Evolutionary conservation across 192 early-diverging fungal genomes (phyloP).

Genomic region (Coemansia furcata): DNA sequence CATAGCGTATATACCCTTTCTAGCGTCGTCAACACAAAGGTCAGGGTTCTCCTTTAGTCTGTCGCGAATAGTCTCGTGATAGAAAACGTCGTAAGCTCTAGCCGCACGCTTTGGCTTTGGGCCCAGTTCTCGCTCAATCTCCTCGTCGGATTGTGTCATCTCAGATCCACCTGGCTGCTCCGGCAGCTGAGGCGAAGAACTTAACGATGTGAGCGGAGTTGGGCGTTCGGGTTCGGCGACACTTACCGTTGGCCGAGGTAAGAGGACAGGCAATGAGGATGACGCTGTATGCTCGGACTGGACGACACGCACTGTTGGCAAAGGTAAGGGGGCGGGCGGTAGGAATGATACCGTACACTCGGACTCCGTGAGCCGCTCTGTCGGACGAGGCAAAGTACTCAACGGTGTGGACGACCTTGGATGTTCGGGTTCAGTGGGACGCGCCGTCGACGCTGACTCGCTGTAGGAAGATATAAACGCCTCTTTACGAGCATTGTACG

Average conservation of each 20-base stretch:
- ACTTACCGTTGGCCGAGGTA: not conserved
- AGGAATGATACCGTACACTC: too few relatives aligned
- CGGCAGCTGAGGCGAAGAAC: too few relatives aligned
- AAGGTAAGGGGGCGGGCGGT: too few relatives aligned
- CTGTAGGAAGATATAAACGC: not conserved
- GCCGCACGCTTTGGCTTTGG: not conserved
- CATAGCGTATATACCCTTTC: not conserved
- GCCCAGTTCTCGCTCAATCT: not conserved
- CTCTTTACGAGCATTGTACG: not conserved
- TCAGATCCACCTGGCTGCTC: not conserved
- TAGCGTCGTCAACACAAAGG: too few relatives aligned
- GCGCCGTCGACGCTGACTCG: not conserved
- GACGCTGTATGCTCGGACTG: not conserved
- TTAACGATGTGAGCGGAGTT: too few relatives aligned
- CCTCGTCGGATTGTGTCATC: not conserved
- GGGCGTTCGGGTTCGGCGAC: too few relatives aligned
- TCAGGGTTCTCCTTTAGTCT: not conserved
- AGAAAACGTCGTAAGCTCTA: too few relatives aligned
- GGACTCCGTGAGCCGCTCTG: too few relatives aligned
- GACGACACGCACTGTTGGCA: not conserved
- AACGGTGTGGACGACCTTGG: too few relatives aligned
- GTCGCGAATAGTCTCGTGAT: too few relatives aligned
- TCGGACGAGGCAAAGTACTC: too few relatives aligned
- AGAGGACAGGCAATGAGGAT: not conserved
- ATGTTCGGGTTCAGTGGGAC: too few relatives aligned